A percentile compares a stretch with the other conserved stretches of the same genome.
Evolutionary conservation across 768 basidiomycete genomes (phyloP).

Genomic region (Solioccasus polychromus): DNA sequence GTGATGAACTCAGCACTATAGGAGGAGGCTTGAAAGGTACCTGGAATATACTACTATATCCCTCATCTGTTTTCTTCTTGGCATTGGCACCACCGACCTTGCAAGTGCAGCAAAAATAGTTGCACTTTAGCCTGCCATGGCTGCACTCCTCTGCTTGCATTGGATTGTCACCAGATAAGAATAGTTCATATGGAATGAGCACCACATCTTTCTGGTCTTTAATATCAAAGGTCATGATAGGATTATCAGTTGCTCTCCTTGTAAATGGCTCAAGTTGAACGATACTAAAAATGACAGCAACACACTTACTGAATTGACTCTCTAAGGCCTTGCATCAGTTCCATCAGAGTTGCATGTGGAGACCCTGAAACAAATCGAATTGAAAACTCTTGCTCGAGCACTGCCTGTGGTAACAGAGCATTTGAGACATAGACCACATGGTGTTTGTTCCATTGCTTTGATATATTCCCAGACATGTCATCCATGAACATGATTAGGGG

Average conservation of each 20-base stretch:
- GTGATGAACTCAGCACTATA: neutral
- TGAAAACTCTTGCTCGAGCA: slow-evolving; percentile 31
- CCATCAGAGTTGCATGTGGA: slow-evolving; percentile 34
- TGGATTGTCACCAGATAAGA: slow-evolving; percentile 32
- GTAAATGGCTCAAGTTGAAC: neutral
- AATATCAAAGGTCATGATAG: slow-evolving; percentile 21
- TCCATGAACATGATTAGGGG: slow-evolving; percentile 32
- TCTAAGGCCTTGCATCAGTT: slow-evolving; percentile 31
- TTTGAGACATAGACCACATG: slow-evolving; percentile 33
- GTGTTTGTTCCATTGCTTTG: slow-evolving; percentile 38
- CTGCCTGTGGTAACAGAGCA: slow-evolving; percentile 24
- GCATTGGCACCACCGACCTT: slow-evolving; percentile 27
- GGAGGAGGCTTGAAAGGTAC: slow-evolving; percentile 1
- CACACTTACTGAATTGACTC: slow-evolving; percentile 26
- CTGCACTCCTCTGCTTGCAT: slow-evolving; percentile 37
- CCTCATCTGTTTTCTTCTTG: slow-evolving; percentile 23
- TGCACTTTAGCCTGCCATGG: slow-evolving; percentile 31
- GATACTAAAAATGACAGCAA: too few species aligned
- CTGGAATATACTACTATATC: slow-evolving; percentile 24
- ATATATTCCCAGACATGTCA: slow-evolving; percentile 33
- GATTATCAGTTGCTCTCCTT: slow-evolving; percentile 6
- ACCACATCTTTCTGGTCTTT: slow-evolving; percentile 20
- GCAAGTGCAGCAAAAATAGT: slow-evolving; percentile 34
- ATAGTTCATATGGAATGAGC: slow-evolving; percentile 20
- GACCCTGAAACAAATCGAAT: slow-evolving; percentile 31